Percentiles rank a stretch among this genome's conserved stretches.
Conservation (phyloP, 306 rosid species). For the Nissolia schottii region DNA sequence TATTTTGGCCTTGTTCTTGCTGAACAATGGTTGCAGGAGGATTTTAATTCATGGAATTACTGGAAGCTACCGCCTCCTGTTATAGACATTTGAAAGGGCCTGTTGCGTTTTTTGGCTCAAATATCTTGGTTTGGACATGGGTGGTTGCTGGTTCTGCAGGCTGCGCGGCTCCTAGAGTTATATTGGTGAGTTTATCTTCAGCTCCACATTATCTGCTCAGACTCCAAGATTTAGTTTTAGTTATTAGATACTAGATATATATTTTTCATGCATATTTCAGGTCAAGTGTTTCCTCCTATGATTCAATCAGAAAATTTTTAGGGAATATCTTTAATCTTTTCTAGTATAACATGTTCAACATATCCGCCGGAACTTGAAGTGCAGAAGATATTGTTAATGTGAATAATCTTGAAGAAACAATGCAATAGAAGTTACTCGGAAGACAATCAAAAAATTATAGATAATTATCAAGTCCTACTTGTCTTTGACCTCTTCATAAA, state of each 20-base stretch:
- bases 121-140: conserved; percentile 22
- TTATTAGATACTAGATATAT: neutral
- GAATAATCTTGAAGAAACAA: neutral
- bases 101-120: conserved; percentile 11
- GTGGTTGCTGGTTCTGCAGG: conserved; percentile 20
- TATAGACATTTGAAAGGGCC: conserved; percentile 39
- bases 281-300: neutral
- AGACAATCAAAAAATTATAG: neutral
- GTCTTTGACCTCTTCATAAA: neutral
- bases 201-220: neutral
- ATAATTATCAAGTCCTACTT: neutral
- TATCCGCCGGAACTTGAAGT: neutral
- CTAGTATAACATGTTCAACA: neutral
- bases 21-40: conserved; percentile 62
- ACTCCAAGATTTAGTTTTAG: neutral
- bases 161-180: conserved; percentile 21
- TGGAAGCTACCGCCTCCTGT: conserved; percentile 71
- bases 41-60: conserved; percentile 89
- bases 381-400: neutral
- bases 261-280: neutral
- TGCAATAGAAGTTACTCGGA: neutral
- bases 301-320: neutral
- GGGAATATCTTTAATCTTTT: neutral
- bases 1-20: neutral
- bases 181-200: conserved; percentile 37